Evolutionary conservation across 1,284 basidiomycete genomes (phyloP), one percentile per base, ranked within the genome.

Genomic region (Moesziomyces globuligerus): DNA sequence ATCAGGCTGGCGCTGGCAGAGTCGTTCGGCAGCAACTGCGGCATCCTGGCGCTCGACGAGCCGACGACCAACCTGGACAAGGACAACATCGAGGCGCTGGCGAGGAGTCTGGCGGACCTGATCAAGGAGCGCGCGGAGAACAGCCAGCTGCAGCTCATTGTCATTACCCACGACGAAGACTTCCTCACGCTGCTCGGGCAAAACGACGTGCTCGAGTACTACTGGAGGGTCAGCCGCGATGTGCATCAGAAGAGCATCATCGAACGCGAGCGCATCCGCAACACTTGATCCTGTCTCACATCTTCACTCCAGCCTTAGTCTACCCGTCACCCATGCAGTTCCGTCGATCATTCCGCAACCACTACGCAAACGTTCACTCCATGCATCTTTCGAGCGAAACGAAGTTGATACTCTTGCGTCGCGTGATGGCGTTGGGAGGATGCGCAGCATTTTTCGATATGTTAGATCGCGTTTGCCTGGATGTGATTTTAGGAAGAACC

Each of bases 1-100:
- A 98, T 99, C 76, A 89, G 96, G 1, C 88, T 98, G n/a, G 96
- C 95, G 0, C 86, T 98, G 23, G 95, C 95, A 9, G 96, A 98
- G 83, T 95, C 93, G 4, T 98, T 98, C 78, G 93, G 93, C 3
- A 92, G 94, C 81, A 95, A 97, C 72, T 98, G 95, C 83, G 95
- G 95, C 15, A 97, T 98, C 67, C 87, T 99, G 39, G 96, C 96
- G 1, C 85, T 99, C 48, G 96, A 99, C 79, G 96, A 99, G 84
- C 96, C 96, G 11, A 98, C 96, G 21, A 98, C 98, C 60, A 97
- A 96, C 40, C 85, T 99, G 37, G 96, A 99, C 81, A 89, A 90
- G 23, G 94, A 98, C 83, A 98, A 98, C 80, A 95, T 98, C 70
- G 91, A 94, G 78, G 94, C 94, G 5, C 86, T 98, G 15, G 95